phyloP scores from a whole-genome alignment of 2,329 filamentous ascomycete genomes.

The Dactylellina leptospora region DNA sequence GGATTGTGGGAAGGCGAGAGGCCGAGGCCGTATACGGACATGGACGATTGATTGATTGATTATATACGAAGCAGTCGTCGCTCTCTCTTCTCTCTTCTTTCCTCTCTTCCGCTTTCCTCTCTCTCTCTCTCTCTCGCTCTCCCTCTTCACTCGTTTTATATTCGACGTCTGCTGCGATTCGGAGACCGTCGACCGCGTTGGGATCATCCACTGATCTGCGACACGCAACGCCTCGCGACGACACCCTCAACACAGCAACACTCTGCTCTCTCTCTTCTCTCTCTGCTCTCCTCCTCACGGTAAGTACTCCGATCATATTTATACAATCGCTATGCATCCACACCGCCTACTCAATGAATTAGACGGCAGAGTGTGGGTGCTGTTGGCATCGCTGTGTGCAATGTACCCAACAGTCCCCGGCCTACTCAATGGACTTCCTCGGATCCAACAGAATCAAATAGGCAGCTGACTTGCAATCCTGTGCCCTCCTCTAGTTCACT shows the following conservation, averaged over 20 bases:
- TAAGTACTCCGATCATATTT: no score
- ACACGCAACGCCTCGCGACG: no score
- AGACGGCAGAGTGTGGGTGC: no score
- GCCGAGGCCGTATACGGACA: conserved; percentile 20
- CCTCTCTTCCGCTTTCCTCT: not conserved
- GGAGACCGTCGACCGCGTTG: not conserved
- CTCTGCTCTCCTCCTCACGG: not conserved
- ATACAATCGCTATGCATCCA: no score
- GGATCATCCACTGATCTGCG: conserved; percentile 4
- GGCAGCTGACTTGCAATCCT: conserved; percentile 28
- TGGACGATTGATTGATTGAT: no score
- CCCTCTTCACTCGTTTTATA: not conserved
- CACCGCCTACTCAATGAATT: no score
- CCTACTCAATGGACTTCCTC: no score
- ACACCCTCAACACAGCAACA: conserved; percentile 36
- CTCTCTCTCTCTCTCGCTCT: conserved; percentile 3
- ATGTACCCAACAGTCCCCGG: no score
- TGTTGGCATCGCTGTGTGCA: no score
- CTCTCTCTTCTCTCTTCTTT: no score
- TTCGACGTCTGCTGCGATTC: not conserved
- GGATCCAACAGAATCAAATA: conserved; percentile 10
- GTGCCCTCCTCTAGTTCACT: not conserved
- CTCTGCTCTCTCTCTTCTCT: not conserved
- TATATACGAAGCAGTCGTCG: not conserved
- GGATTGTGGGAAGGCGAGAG: conserved; percentile 53